Evolutionary conservation across 441 rosid species (phyloP), one percentile per base, ranked within the genome.

Genomic region (Viola pubescens): DNA sequence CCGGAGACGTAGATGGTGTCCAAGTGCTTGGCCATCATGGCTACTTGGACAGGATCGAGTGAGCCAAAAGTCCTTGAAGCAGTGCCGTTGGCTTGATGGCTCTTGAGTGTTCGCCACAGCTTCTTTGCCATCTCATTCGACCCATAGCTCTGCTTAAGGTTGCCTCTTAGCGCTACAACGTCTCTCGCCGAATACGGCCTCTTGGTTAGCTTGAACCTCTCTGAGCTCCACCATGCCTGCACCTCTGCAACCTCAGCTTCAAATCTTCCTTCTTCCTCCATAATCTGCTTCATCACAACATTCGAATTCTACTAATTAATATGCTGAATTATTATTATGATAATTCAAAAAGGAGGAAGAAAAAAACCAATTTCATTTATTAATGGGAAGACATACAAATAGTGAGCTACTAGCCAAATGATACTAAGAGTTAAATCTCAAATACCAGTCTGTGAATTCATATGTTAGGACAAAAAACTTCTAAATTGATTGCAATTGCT

Each of bases 11-110:
- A 92, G 51, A 89, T 86, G 37, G 83, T 70, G 82, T 92, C 96
- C 57, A 89, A 70, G 77, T 85, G 84, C 68, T 84, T 87, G 63
- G 91, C 96, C 98, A 89, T 92, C 96, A 89, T 84, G 65, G 98
- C 57, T 10, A 87, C 97, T 58, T 92, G 94, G 58, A 89, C 94
- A 4, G 97, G 92, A 72, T 87, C 96, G 37, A 87, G 88, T 2
- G 98, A 94, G 13, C 96, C 92, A 9, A 89, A 89, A 47, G 98
- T 92, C 55, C 97, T 82, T 9, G 98, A 89, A 10, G 98, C 81
- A 4, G 94, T 86, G 64, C 91, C 88, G 7, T 86, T 82, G 47
- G 89, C 89, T 60, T 92, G 94, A 65, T 87, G 97, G 37, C 74
- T 86, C 70, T 87, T 86, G 67, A 92, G 94, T 4, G 97, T 84